Conservation (phyloP, 352 stramenopile species). For the Lagenidium sp. region DNA sequence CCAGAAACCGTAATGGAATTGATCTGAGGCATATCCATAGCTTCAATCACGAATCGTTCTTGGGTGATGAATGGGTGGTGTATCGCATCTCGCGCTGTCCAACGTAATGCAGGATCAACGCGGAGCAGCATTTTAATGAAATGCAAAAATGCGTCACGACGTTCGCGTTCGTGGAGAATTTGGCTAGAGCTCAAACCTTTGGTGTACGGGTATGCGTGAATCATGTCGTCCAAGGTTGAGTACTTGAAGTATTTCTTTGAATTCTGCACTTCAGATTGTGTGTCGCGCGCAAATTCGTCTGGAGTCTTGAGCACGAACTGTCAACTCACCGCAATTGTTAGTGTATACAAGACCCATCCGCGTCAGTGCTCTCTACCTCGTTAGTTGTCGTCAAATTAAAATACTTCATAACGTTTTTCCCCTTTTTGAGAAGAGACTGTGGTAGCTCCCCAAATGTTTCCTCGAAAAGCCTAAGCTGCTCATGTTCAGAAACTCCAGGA, state of each 20-base stretch:
- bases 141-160: slow-evolving; percentile 24
- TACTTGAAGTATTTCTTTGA: slow-evolving; percentile 54
- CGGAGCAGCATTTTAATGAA: slow-evolving; percentile 22
- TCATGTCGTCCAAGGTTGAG: slow-evolving; percentile 28
- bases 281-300: slow-evolving; percentile 26
- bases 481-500: slow-evolving; percentile 86
- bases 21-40: too few relatives aligned
- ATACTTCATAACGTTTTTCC: slow-evolving; percentile 32
- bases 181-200: too few relatives aligned
- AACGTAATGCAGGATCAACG: slow-evolving; percentile 23
- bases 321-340: too few relatives aligned
- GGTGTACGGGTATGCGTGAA: slow-evolving; percentile 28
- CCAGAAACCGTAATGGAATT: too few relatives aligned
- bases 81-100: slow-evolving; percentile 26
- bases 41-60: too few relatives aligned
- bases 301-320: slow-evolving; percentile 27
- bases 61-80: slow-evolving; percentile 37
- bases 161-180: slow-evolving; percentile 16
- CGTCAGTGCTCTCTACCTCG: neutral
- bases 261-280: slow-evolving; percentile 12
- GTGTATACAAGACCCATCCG: neutral
- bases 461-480: slow-evolving; percentile 93
- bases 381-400: too few relatives aligned
- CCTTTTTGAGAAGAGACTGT: slow-evolving; percentile 20
- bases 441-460: slow-evolving; percentile 54